Base-by-base conservation (phyloP, 2,329 filamentous ascomycete species). In the Cytospora leucostoma region DNA sequence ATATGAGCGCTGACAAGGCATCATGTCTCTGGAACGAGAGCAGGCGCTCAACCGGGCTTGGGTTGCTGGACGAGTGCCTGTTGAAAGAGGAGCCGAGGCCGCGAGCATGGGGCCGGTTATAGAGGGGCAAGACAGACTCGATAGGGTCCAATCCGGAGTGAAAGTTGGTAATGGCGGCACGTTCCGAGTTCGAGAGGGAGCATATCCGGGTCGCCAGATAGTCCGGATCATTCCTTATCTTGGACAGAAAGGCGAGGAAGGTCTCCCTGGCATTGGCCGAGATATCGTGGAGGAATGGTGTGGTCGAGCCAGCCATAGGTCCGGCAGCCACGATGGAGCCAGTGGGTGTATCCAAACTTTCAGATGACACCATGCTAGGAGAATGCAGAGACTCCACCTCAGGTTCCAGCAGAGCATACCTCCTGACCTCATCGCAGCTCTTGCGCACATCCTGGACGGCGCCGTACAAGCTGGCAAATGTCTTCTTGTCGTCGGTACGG, bases 1-100 rank as follows among this genome's bases (percentile, higher is more conserved):
- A 91, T 66, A 97, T 86, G 68, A 97, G 83, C 63, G 90, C 88
- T 66, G 92, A 93, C 56, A 97, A 80, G 11, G 93, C 89, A 74
- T 96, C 92, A 72, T 93, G 91, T 70, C 93, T 85, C 76, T 97
- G 92, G 74, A 97, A 96, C 58, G 91, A 93, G 70, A 96, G 81
- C 66, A 95, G 85, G 71, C 91, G 88, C 74, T 96, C 92, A 70
- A 96, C 89, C 65, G 91, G 87, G 67, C 82, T 88, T 67, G 79
- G 78, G 67, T 74, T 70, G 68, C 74, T 74, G 72, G 73, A 61
- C 32, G 68, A 63, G 19, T 71, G 68, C 56, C 68, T 66, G 56
- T 64, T 70, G 38, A 70, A 68, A 1, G 67, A 69, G 54, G 75
- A 74, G 8, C 68, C 70, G n/a, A 67, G 61, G 10, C 79, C 74